phyloP scores from a whole-genome alignment of 192 early-diverging fungal species.

The Coemansia sp. region DNA sequence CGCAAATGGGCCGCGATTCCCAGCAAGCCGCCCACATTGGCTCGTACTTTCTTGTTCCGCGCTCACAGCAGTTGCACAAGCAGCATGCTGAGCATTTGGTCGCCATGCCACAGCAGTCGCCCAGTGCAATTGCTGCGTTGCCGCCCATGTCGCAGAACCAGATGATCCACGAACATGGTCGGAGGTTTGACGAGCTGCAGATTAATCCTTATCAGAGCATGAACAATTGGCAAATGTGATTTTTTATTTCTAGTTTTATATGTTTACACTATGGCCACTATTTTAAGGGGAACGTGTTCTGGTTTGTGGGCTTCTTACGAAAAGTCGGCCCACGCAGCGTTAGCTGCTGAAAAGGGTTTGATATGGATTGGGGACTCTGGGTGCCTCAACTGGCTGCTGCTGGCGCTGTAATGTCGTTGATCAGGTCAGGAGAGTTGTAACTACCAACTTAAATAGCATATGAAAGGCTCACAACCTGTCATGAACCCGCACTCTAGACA shows the following conservation, averaged over 20 bases:
- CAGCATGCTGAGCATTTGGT: constrained; percentile 10
- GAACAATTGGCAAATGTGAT: constrained; percentile 27
- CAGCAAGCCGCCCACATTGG: constrained; percentile 11
- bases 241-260: background rate
- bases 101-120: constrained; percentile 17
- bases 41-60: constrained; percentile 34
- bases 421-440: too few relatives aligned
- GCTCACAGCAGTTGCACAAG: constrained; percentile 26
- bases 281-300: too few relatives aligned
- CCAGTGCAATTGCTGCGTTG: background rate
- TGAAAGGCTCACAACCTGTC: too few relatives aligned
- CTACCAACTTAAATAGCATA: too few relatives aligned
- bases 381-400: too few relatives aligned
- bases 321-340: too few relatives aligned
- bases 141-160: background rate
- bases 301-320: too few relatives aligned
- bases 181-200: constrained; percentile 33
- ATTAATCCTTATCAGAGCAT: constrained; percentile 34
- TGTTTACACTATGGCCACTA: too few relatives aligned
- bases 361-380: too few relatives aligned
- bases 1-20: constrained; percentile 19
- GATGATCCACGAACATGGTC: constrained; percentile 4
- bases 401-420: too few relatives aligned
- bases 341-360: too few relatives aligned
- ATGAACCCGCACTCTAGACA: too few relatives aligned